Conservation (phyloP, 1,284 basidiomycete species). For the Ceratobasidium sp. region DNA sequence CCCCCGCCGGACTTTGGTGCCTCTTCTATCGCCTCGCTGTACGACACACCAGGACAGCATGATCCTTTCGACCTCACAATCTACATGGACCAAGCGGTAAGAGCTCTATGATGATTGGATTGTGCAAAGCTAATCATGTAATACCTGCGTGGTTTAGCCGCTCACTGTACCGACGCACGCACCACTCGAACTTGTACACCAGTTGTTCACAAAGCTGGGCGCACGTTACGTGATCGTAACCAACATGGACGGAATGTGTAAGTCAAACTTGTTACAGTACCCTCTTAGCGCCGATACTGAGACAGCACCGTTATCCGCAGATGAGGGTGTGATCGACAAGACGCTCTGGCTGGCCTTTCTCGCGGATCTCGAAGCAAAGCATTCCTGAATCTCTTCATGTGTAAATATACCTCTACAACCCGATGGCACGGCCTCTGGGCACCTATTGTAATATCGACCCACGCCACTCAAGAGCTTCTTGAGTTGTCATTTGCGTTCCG, state of each 20-base stretch:
- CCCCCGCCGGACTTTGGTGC: conserved; percentile 59
- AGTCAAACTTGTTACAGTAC: conserved; percentile 55
- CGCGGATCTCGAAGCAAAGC: conserved; percentile 36
- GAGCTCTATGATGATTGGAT: conserved; percentile 47
- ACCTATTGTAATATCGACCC: conserved; percentile 23
- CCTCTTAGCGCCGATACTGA: conserved; percentile 16
- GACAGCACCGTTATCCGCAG: conserved; percentile 57
- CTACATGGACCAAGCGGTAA: conserved; percentile 87
- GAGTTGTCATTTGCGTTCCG: conserved; percentile 1
- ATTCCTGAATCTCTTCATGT: conserved; percentile 19
- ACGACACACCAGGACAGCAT: conserved; percentile 60
- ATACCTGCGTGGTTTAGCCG: conserved; percentile 59
- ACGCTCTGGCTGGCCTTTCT: conserved; percentile 91
- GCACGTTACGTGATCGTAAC: conserved; percentile 90
- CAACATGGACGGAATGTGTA: conserved; percentile 85
- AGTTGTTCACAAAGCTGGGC: conserved; percentile 92
- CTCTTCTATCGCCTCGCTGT: conserved; percentile 72
- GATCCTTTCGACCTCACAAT: conserved; percentile 87
- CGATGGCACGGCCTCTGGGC: not conserved
- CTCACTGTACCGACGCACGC: conserved; percentile 85
- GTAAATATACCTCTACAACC: conserved; percentile 17
- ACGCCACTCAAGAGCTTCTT: not conserved
- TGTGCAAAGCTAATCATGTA: conserved; percentile 48
- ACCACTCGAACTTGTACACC: conserved; percentile 89
- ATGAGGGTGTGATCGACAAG: conserved; percentile 93